Evolutionary conservation across 2,329 filamentous ascomycete genomes (phyloP), one percentile per base, ranked within the genome.

Genomic region (Sphaerulina musiva): DNA sequence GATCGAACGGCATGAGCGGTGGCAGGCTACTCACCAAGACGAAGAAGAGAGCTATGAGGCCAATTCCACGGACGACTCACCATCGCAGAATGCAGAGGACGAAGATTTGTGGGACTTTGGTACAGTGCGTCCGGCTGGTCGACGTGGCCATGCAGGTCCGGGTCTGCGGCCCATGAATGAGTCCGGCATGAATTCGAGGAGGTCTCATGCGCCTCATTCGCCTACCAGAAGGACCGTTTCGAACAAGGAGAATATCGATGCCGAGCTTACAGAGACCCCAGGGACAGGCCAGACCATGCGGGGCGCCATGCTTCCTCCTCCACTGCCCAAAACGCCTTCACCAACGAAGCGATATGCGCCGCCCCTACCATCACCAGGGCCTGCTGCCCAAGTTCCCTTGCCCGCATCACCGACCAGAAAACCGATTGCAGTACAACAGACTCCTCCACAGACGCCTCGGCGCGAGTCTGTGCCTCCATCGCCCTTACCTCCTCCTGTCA

Each of bases 51-150:
- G 72, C 1, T 86, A 89, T 6, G 79, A 79, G 29, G 83, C 87
- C 51, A 55, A 81, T 45, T 74, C 77, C 10, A 73, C 75, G 17
- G 71, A 77, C 12, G 68, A 69, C 46, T 72, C 77, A 53, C 66
- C 72, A 44, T 64, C 69, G 48, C 62, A 71, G 48, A 70, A 73
- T n/a, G 71, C 76, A 1, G 79, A 84, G 54, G 80, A 86, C 34
- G 89, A 96, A 69, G 93, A 97, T 69, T 82, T 97, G 68, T 98
- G 93, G 93, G 93, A 98, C 70, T 98, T 98, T 75, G 93, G 93
- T 42, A 98, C 93, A 0, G 89, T 98, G 49, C 81, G 91, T 53
- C 84, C 95, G 5, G 84, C 85, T n/a, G 81, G 80, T 32, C 53
- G 62, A 45, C 61, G 66, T 12, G 59, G 51, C 82, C 79, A 82